Evolutionary conservation across 2,329 filamentous ascomycete genomes (phyloP).

Genomic region (Fusarium sp.): DNA sequence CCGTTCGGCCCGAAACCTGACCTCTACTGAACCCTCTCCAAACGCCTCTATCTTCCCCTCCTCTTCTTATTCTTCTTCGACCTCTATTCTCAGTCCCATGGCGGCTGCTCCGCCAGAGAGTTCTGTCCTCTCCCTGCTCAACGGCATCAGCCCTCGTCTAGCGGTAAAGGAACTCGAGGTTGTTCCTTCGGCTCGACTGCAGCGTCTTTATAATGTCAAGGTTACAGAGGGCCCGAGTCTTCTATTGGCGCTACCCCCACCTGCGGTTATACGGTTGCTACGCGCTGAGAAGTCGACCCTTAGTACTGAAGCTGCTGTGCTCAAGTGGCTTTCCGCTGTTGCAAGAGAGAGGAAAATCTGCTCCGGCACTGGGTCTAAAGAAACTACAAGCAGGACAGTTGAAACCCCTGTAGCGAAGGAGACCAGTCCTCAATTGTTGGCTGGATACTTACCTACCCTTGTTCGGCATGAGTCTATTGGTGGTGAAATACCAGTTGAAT

Average conservation of each 20-base stretch:
- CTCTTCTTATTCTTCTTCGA: slow-evolving; percentile 3
- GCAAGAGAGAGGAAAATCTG: slow-evolving; percentile 20
- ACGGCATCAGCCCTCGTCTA: slow-evolving; percentile 35
- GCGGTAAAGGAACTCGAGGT: slow-evolving; percentile 38
- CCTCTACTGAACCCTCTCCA: slow-evolving; percentile 31
- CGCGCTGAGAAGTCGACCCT: slow-evolving; percentile 56
- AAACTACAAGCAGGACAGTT: not conserved
- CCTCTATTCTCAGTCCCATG: slow-evolving; percentile 29
- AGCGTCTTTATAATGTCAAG: slow-evolving; percentile 54
- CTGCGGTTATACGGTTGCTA: slow-evolving; percentile 53
- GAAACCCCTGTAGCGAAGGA: not conserved
- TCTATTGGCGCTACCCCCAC: slow-evolving; percentile 54
- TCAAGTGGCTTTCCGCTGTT: slow-evolving; percentile 54
- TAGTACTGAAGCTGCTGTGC: slow-evolving; percentile 54
- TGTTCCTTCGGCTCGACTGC: slow-evolving; percentile 49
- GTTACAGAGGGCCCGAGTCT: slow-evolving; percentile 53
- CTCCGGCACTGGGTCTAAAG: not conserved
- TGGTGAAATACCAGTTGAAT: slow-evolving; percentile 47
- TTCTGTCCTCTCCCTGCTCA: slow-evolving; percentile 39
- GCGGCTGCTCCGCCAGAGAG: slow-evolving; percentile 34
- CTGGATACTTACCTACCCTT: slow-evolving; percentile 51
- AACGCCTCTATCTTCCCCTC: not conserved
- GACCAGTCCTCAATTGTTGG: slow-evolving; percentile 28
- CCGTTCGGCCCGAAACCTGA: slow-evolving; percentile 38
- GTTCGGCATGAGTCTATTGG: slow-evolving; percentile 48